Evolutionary conservation across 768 basidiomycete species (phyloP), one percentile per base, ranked within the genome.

Genomic region (Rickenella mellea): DNA sequence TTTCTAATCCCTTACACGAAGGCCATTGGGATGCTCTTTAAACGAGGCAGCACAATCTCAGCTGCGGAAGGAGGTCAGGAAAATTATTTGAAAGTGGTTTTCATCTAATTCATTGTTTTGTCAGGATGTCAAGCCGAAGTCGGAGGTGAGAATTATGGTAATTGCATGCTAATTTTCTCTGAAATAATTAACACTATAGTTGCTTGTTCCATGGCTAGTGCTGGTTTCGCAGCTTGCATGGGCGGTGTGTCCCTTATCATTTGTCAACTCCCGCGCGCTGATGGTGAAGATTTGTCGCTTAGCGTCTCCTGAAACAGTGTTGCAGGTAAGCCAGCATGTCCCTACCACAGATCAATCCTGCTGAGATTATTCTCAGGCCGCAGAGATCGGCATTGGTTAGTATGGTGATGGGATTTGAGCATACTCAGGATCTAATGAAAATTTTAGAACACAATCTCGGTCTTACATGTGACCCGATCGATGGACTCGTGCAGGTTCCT

Each of bases 61-160:
- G 93, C 93, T 11, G 92, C 94, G 0, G 94, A 98, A 62, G 93
- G 93, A 15, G 91, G 81, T n/a, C n/a, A n/a, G n/a, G n/a, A n/a
- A n/a, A n/a, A n/a, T n/a, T n/a, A 57, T 50, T 50, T 49, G 10
- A 51, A 52, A 39, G 43, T 14, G 14, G 19, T 29, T 9, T 21
- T 30, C 21, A 27, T n/a, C 14, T 22, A 17, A 22, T 27, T 20
- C 10, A 11, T 19, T 43, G 42, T 51, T 60, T n/a, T n/a, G n/a
- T n/a, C n/a, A n/a, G n/a, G n/a, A 9, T 94, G 91, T 59, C 88
- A 91, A 65, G 91, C 91, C 15, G 91, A 94, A 66, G 93, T 98
- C 4, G 93, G 93, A 58, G 84, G 84, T 83, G 55, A 24, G 65
- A 53, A 29, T 15, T 26, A 28, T 15, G 22, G 19, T 9, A n/a